Conservation (phyloP, 2,329 filamentous ascomycete species). For the Clarireedia homoeocarpa region DNA sequence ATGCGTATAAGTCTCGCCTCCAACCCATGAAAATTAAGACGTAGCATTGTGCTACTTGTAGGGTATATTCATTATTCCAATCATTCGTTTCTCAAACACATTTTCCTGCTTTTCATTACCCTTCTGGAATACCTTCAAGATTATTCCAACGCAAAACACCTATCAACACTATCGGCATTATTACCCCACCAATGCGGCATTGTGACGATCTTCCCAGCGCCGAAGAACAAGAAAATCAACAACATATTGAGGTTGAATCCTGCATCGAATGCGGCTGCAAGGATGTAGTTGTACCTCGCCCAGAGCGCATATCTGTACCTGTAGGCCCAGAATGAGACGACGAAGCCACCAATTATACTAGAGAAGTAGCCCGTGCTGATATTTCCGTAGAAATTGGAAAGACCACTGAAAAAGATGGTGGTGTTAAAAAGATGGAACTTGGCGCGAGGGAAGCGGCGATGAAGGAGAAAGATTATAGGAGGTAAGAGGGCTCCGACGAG, state of each 20-base stretch:
- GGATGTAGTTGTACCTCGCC: conserved; percentile 53
- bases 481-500: conserved; percentile 41
- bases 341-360: conserved; percentile 49
- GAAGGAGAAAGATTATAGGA: conserved; percentile 41
- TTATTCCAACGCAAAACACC: conserved; percentile 45
- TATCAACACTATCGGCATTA: conserved; percentile 44
- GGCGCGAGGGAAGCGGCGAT: conserved; percentile 43
- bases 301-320: conserved; percentile 48
- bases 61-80: no score
- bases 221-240: conserved; percentile 52
- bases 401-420: conserved; percentile 52
- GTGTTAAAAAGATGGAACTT: conserved; percentile 50
- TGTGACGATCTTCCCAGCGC: conserved; percentile 44
- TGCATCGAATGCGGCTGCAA: conserved; percentile 54
- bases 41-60: no score
- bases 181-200: conserved; percentile 63
- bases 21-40: no score
- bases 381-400: conserved; percentile 52
- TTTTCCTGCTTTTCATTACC: not conserved
- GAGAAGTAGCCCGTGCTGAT: conserved; percentile 51
- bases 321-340: conserved; percentile 53
- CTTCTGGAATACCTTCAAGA: not conserved
- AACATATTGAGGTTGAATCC: conserved; percentile 56
- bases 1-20: no score
- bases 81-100: not conserved